Conservation (phyloP, 2,329 filamentous ascomycete genomes). For the Lecanoromycetidae sp. region DNA sequence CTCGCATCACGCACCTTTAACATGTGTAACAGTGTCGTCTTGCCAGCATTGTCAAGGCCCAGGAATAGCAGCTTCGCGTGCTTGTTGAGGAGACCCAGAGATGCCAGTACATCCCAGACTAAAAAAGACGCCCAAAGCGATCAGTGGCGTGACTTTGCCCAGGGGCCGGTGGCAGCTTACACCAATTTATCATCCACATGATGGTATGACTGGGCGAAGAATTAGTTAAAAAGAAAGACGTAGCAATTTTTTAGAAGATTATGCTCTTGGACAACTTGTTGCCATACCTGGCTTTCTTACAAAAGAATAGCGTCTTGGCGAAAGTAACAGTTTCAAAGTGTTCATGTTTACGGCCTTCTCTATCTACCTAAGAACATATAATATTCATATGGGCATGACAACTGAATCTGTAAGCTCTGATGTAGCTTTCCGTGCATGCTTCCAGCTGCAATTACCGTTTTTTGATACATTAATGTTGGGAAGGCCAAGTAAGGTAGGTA, state of each 20-base stretch:
- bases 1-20: slow-evolving; percentile 54
- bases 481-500: not conserved
- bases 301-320: too few relatives aligned
- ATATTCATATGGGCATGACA: not conserved
- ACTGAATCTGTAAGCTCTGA: too few relatives aligned
- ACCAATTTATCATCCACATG: slow-evolving; percentile 97
- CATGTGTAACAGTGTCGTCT: slow-evolving; percentile 91
- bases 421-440: too few relatives aligned
- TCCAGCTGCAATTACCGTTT: too few relatives aligned
- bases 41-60: slow-evolving; percentile 60
- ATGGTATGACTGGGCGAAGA: too few relatives aligned
- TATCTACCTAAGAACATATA: not conserved
- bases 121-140: slow-evolving; percentile 18
- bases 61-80: slow-evolving; percentile 49
- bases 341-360: too few relatives aligned
- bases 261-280: too few relatives aligned
- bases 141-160: too few relatives aligned
- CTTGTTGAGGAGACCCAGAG: slow-evolving; percentile 83
- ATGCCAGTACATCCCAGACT: slow-evolving; percentile 88
- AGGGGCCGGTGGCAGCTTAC: slow-evolving; percentile 41
- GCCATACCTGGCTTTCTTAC: too few relatives aligned
- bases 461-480: not conserved
- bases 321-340: too few relatives aligned
- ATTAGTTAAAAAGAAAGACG: too few relatives aligned
- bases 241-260: too few relatives aligned